These are phyloP conservation scores for Calonectria leucothoes DNA, from an alignment of 2,329 filamentous ascomycete species.

Conservation along the genomic window DNA sequence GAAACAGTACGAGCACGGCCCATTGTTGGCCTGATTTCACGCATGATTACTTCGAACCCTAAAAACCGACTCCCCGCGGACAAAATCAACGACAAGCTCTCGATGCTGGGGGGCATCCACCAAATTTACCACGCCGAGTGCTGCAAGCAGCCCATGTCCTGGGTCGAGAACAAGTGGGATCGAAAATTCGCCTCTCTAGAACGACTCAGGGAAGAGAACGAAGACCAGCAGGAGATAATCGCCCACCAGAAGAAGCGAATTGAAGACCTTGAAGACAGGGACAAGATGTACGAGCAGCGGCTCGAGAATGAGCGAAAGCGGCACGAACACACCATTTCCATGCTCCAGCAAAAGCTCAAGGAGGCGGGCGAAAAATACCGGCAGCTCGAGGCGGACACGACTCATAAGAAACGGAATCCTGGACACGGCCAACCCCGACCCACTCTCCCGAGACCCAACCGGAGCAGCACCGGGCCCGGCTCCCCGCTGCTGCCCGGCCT, in stretches of 20 bases:
- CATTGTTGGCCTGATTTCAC: conserved; percentile 49
- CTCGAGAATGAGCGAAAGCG: conserved; percentile 50
- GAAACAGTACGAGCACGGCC: conserved; percentile 55
- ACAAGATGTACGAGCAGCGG: conserved; percentile 53
- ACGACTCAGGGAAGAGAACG: conserved; percentile 48
- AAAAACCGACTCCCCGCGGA: conserved; percentile 48
- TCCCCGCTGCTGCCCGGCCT: conserved; percentile 25
- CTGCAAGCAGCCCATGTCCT: conserved; percentile 54
- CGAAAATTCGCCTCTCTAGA: conserved; percentile 43
- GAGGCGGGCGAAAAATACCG: conserved; percentile 49
- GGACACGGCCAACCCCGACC: conserved; percentile 28
- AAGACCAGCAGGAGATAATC: conserved; percentile 46
- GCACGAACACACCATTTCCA: conserved; percentile 47
- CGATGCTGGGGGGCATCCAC: conserved; percentile 58
- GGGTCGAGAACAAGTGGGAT: conserved; percentile 52
- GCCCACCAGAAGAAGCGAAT: conserved; percentile 48
- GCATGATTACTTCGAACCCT: conserved; percentile 50
- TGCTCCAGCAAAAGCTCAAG: conserved; percentile 49
- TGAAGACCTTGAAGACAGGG: conserved; percentile 50
- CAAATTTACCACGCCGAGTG: conserved; percentile 60
- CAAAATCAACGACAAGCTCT: conserved; percentile 54
- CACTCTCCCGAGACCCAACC: conserved; percentile 33
- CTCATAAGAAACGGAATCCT: conserved; percentile 32
- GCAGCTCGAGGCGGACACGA: conserved; percentile 43
- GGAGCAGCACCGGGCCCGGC: conserved; percentile 23